Evolutionary conservation across 1,284 basidiomycete species (phyloP), one percentile per base, ranked within the genome.

Genomic region (Sporisorium scitamineum): DNA sequence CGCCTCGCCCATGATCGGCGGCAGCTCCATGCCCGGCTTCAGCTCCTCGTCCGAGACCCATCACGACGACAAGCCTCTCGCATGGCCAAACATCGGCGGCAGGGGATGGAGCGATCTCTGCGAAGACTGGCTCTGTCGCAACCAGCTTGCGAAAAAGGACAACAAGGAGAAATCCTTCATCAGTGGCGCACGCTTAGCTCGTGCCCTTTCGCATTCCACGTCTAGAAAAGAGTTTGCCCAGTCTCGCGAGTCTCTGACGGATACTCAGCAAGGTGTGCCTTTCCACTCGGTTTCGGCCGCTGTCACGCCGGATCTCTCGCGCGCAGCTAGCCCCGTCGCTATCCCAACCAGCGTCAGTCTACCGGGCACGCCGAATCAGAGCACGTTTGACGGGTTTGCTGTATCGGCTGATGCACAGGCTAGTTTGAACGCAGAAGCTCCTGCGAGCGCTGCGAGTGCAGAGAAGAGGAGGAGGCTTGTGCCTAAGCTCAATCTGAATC

Each of bases 71-170:
- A 65, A 58, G 37, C 37, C 54, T 9, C 54, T 39, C 27, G 62
- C 24, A 2, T 68, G 68, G 65, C 64, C 63, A 39, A 72, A 55
- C 44, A 48, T 75, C n/a, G 73, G 76, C 24, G 80, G 80, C n/a
- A 79, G 70, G 29, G 81, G 81, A 0, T 83, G 86, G 86, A 86
- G 85, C 31, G 84, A 84, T 37, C 70, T 85, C 20, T 85, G 86
- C 51, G 86, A 87, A 50, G 77, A 84, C 27, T 86, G 85, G 81
- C 78, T 87, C n/a, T 82, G 80, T 61, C 78, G 76, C 34, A 84
- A 77, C 50, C 78, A 57, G n/a, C 55, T 45, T 16, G 55, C 60
- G 2, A 65, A 54, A 18, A 69, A 62, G 39, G 61, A 69, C n/a
- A 70, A 41, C 50, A 63, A 63, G 53, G 72, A 66, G 10, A 68